These are phyloP conservation scores for Leishmania tarentolae DNA, from an alignment of 208 protist species.

Conservation along the genomic window DNA sequence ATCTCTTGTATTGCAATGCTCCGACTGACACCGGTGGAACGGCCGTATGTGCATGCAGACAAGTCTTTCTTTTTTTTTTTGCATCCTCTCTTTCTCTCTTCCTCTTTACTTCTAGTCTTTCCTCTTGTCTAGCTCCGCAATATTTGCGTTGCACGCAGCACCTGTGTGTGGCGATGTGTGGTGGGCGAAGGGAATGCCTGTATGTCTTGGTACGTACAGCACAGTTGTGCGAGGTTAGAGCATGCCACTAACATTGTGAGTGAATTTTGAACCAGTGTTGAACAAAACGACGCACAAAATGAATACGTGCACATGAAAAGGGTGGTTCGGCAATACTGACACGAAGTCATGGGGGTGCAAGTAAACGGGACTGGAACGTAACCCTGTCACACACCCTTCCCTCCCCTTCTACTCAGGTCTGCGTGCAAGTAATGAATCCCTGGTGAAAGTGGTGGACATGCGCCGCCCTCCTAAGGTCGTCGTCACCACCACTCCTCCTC, in stretches of 20 bases:
- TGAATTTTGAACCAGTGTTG: background rate
- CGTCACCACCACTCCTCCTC: no score
- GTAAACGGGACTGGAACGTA: background rate
- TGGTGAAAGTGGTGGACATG: background rate
- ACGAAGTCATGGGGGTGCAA: background rate
- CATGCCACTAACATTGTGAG: background rate
- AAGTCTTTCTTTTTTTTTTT: background rate
- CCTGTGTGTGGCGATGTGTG: background rate
- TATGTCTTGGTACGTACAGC: background rate
- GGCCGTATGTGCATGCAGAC: background rate
- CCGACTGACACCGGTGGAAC: background rate
- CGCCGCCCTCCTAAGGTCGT: background rate
- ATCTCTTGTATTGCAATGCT: background rate
- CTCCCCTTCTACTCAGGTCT: background rate
- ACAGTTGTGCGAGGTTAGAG: background rate
- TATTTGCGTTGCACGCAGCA: background rate
- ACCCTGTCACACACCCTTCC: background rate
- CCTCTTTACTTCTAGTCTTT: background rate
- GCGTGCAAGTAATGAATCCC: background rate
- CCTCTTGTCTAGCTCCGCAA: background rate
- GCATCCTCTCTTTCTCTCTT: background rate
- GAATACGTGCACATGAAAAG: background rate
- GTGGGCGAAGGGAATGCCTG: no score
- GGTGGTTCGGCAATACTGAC: no score
- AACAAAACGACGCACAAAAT: background rate